phyloP scores from a whole-genome alignment of 1,284 basidiomycete species.

The Xanthoconium separans region DNA sequence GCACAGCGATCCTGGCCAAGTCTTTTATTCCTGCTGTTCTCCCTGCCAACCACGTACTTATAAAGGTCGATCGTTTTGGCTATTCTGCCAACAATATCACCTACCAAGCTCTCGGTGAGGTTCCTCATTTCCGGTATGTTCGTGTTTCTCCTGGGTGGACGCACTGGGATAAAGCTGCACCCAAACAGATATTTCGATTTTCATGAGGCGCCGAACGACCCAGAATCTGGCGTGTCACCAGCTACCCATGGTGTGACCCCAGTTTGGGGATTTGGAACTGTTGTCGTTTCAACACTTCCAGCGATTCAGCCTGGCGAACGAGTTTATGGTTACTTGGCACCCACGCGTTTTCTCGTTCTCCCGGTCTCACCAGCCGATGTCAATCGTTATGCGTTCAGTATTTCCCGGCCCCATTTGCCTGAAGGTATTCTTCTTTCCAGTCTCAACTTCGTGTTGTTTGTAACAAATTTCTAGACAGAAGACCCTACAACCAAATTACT shows the following conservation, averaged over 20 bases:
- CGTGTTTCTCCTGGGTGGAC: background rate
- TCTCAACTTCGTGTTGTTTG: background rate
- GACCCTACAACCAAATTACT: constrained; percentile 63
- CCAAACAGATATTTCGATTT: constrained; percentile 61
- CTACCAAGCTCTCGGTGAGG: constrained; percentile 59
- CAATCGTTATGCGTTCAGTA: constrained; percentile 51
- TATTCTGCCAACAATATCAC: constrained; percentile 67
- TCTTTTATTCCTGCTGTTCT: constrained; percentile 31
- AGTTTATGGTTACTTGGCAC: constrained; percentile 63
- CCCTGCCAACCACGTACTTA: constrained; percentile 50
- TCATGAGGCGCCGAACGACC: constrained; percentile 43
- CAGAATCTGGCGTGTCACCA: constrained; percentile 34
- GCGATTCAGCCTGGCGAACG: constrained; percentile 52
- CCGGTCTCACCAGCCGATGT: constrained; percentile 48
- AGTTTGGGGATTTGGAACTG: constrained; percentile 65
- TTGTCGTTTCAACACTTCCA: constrained; percentile 47
- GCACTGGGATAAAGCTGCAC: background rate
- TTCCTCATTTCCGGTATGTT: constrained; percentile 56
- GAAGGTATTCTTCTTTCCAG: constrained; percentile 39
- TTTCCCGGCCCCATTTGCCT: constrained; percentile 57
- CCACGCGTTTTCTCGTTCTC: constrained; percentile 52
- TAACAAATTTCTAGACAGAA: constrained; percentile 43
- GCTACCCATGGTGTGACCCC: constrained; percentile 59
- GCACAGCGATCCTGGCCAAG: constrained; percentile 18
- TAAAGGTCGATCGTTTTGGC: constrained; percentile 61